Evolutionary conservation across 352 stramenopile species (phyloP), one percentile per base, ranked within the genome.

Genomic region (Halophytophthora polymorphica): DNA sequence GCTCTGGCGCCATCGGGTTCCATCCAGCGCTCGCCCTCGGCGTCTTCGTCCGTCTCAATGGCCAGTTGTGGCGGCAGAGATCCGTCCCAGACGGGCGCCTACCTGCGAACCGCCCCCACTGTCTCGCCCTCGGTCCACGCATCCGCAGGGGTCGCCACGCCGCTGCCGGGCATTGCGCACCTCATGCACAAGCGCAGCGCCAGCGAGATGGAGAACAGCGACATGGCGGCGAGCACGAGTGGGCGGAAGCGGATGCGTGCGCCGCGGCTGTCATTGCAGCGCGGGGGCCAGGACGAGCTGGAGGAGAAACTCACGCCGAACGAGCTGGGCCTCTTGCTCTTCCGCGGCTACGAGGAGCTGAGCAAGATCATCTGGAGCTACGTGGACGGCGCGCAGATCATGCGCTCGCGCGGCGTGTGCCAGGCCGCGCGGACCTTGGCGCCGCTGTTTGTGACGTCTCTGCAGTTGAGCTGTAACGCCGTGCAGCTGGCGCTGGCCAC

Each of bases 391-490:
- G 64, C 69, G 50, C 68, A 93, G 64, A 88, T 88, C 62, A 84
- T 93, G 71, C 83, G 77, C 17, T 75, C 68, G 25, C 78, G 80
- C 17, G 64, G 46, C 0, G 66, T 93, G n/a, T 73, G 42, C 40
- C 77, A 78, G n/a, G 51, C 64, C 2, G 77, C 78, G 13, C 52
- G 44, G 12, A 57, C 53, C 15, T 51, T 86, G 36, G 64, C 63
- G 1, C 83, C 83, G 33, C 59, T 71, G 17, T 83, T 89, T 51
- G 83, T 93, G 45, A 77, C 66, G 22, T 87, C 77, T 22, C 65
- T 93, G 38, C 77, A 90, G 45, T 40, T 93, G 46, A 91, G 80
- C 64, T 93, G 83, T 57, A 93, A 93, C 45, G 70, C 76, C 2
- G 69, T 83, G 5, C 78, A 88, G 38, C 66, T 58, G 19, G 78